Evolutionary conservation across 2,329 filamentous ascomycete species (phyloP).

Genomic region (Colletotrichum magnum): DNA sequence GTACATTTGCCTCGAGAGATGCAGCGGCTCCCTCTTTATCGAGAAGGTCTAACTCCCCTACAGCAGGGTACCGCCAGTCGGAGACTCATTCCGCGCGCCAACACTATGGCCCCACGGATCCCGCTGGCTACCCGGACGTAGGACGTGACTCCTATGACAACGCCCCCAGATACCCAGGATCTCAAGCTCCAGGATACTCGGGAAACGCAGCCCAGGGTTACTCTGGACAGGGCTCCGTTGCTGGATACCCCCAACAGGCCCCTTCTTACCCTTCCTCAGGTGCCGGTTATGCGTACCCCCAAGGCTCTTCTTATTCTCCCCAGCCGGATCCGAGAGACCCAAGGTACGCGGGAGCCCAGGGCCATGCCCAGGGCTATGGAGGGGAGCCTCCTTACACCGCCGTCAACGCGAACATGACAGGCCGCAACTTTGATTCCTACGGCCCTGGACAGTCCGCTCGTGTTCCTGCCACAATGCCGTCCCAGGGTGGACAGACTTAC

Average conservation of each 20-base stretch:
- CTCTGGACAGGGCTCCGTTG: constrained; percentile 23
- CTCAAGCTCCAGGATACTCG: constrained; percentile 63
- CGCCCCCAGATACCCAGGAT: constrained; percentile 65
- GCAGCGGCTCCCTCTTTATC: constrained; percentile 58
- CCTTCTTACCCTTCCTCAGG: constrained; percentile 30
- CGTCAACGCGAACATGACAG: constrained; percentile 32
- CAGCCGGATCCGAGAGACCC: constrained; percentile 41
- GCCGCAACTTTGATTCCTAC: constrained; percentile 36
- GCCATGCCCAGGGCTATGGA: constrained; percentile 33
- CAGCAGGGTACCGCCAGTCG: constrained; percentile 71
- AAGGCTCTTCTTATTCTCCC: constrained; percentile 38
- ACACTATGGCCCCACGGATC: constrained; percentile 58
- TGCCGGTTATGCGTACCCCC: constrained; percentile 42
- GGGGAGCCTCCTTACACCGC: constrained; percentile 35
- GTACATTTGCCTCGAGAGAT: constrained; percentile 69
- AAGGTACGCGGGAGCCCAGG: constrained; percentile 39
- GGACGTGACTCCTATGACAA: constrained; percentile 59
- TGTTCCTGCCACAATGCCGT: constrained; percentile 34
- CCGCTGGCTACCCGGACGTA: constrained; percentile 48
- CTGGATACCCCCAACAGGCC: constrained; percentile 37
- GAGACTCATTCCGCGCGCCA: constrained; percentile 62
- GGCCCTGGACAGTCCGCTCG: constrained; percentile 37
- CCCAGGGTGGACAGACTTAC: constrained; percentile 39
- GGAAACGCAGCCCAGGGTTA: constrained; percentile 54
- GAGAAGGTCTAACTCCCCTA: constrained; percentile 72